Conservation (phyloP, 1,284 basidiomycete genomes). For the Ceratobasidium theobromae region DNA sequence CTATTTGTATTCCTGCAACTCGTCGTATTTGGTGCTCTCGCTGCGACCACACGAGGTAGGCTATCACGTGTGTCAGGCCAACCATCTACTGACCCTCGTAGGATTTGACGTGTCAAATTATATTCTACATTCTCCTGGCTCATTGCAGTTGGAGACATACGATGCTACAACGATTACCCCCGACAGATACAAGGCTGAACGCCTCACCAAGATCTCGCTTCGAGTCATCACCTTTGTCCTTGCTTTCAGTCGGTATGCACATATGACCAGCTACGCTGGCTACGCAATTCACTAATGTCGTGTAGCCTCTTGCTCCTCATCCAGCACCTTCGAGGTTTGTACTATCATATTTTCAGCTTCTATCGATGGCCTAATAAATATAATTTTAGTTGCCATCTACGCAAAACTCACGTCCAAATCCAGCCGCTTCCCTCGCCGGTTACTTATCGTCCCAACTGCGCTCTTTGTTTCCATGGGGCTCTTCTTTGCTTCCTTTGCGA, state of each 20-base stretch:
- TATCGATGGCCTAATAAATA: neutral
- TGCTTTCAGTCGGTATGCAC: conserved; percentile 29
- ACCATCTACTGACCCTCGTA: neutral
- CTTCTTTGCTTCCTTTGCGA: neutral
- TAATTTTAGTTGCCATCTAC: conserved; percentile 16
- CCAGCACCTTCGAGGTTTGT: conserved; percentile 9
- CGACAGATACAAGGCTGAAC: neutral
- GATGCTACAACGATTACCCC: conserved; percentile 3
- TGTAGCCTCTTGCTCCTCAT: conserved; percentile 8
- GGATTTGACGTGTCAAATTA: conserved; percentile 27
- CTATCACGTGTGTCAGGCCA: too few species aligned
- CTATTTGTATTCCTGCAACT: conserved; percentile 14
- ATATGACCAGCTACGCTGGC: too few species aligned
- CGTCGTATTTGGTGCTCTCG: conserved; percentile 16
- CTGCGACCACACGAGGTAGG: conserved; percentile 27
- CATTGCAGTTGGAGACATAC: neutral
- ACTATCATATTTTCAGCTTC: neutral
- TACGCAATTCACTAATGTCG: too few species aligned
- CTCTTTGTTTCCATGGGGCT: conserved; percentile 7
- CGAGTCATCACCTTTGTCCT: conserved; percentile 11
- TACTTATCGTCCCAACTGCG: conserved; percentile 4
- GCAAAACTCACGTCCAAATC: conserved; percentile 12
- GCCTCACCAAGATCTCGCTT: conserved; percentile 22
- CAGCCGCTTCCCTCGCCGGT: neutral
- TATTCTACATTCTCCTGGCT: conserved; percentile 16